Evolutionary conservation across 345 rosid species (phyloP), one percentile per base, ranked within the genome.

Genomic region (Salix purpurea): DNA sequence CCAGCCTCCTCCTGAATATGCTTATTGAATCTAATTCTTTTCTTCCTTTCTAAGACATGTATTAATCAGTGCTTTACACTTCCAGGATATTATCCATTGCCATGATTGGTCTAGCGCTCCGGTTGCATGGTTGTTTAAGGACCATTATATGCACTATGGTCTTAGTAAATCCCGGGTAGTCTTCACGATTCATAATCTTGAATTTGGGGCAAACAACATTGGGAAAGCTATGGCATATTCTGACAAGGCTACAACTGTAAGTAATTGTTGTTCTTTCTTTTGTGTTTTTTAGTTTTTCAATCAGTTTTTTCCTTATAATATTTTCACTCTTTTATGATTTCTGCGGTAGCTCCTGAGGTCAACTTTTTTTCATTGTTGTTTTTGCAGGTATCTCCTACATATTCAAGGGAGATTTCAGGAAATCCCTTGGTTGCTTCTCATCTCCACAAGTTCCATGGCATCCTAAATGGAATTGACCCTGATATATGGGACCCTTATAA

Each of bases 51-150:
- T 58, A 56, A 23, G 50, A 58, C 30, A 46, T 13, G 6, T 54
- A 23, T 8, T 74, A 32, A 62, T 40, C 34, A 72, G 12, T 52
- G 65, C 69, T 77, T 78, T 79, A 64, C 62, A 37, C 36, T 79
- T 76, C 77, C 90, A 93, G 99, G 99, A 95, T 84, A 93, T 95
- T 78, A 89, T 95, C 81, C 99, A 95, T 77, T 95, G 96, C 78
- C 99, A 95, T 32, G 99, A 92, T 86, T 95, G 99, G 97, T 92
- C 99, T 19, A 91, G 91, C 79, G 97, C 97, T 75, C 96, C 97
- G 21, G 94, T 91, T 76, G 79, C 96, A 60, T 90, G 96, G 99
- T 77, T 92, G 79, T 91, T 85, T 75, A 95, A 92, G 88, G 97
- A 95, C 81, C 85, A 84, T 48, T 95, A 92, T 74, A 84, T 77